Evolutionary conservation across 371 early-diverging fungal species (phyloP).

Genomic region (Lichtheimia corymbifera): DNA sequence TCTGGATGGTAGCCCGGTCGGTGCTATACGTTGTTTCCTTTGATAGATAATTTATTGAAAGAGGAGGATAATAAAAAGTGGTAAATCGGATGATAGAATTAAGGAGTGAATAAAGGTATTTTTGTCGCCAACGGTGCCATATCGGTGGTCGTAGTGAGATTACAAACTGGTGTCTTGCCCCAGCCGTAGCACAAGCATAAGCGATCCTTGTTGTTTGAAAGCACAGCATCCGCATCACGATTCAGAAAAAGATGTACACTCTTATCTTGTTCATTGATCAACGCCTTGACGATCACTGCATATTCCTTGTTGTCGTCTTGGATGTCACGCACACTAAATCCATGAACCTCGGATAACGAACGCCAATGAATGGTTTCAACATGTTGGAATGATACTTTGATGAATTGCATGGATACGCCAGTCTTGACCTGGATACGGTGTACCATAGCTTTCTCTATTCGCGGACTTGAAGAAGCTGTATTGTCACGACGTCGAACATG

Average conservation of each 20-base stretch:
- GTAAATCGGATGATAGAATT: neutral
- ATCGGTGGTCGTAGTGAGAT: constrained; percentile 9
- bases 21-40: too few species aligned
- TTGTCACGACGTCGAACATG: neutral
- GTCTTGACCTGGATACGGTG: neutral
- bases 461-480: neutral
- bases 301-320: neutral
- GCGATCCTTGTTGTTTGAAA: neutral
- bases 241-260: constrained; percentile 18
- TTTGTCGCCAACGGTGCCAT: constrained; percentile 19
- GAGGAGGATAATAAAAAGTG: neutral
- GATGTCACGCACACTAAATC: constrained; percentile 17
- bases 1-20: too few species aligned
- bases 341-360: constrained; percentile 4
- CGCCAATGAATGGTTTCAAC: constrained; percentile 3
- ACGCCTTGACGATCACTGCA: constrained; percentile 14
- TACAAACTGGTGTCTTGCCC: constrained; percentile 22
- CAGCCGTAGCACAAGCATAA: constrained; percentile 22
- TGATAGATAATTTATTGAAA: neutral
- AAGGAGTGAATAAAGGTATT: neutral
- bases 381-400: constrained; percentile 1
- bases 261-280: constrained; percentile 3
- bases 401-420: neutral
- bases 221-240: neutral
- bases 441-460: neutral